Percentiles rank a stretch among this genome's conserved stretches.
Evolutionary conservation across 1,284 basidiomycete genomes (phyloP).

Genomic region (Ganoderma sp.): DNA sequence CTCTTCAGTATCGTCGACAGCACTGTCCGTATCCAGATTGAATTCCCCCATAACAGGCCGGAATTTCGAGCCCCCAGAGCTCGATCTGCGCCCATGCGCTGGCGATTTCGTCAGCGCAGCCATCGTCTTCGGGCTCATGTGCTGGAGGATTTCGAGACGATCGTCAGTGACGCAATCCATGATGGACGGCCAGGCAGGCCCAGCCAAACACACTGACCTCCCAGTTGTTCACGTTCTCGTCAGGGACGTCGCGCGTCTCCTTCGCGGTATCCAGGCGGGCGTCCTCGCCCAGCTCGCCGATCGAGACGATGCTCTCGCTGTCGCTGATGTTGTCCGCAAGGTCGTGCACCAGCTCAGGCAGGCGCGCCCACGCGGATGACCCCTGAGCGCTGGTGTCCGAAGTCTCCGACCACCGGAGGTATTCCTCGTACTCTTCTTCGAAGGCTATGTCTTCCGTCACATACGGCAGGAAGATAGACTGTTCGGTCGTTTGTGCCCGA

Average conservation of each 20-base stretch:
- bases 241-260: slow-evolving; percentile 66
- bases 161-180: slow-evolving; percentile 13
- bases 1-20: slow-evolving; percentile 59
- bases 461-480: slow-evolving; percentile 84
- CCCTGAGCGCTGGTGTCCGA: slow-evolving; percentile 49
- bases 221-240: slow-evolving; percentile 91
- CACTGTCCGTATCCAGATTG: slow-evolving; percentile 74
- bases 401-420: slow-evolving; percentile 71
- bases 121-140: slow-evolving; percentile 94
- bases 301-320: slow-evolving; percentile 86
- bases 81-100: slow-evolving; percentile 76
- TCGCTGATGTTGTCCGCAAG: slow-evolving; percentile 86
- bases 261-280: slow-evolving; percentile 65
- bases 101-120: slow-evolving; percentile 89
- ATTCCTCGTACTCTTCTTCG: slow-evolving; percentile 89
- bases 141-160: slow-evolving; percentile 52
- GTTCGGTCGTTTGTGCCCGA: slow-evolving; percentile 81
- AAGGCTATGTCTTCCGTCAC: slow-evolving; percentile 87
- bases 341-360: slow-evolving; percentile 72
- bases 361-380: slow-evolving; percentile 76
- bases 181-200: neutral
- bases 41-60: slow-evolving; percentile 80
- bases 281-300: slow-evolving; percentile 85
- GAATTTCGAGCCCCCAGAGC: slow-evolving; percentile 79
- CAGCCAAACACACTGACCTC: slow-evolving; percentile 64